phyloP scores from a whole-genome alignment of 2,329 filamentous ascomycete genomes.

The Fusarium sambucinum region DNA sequence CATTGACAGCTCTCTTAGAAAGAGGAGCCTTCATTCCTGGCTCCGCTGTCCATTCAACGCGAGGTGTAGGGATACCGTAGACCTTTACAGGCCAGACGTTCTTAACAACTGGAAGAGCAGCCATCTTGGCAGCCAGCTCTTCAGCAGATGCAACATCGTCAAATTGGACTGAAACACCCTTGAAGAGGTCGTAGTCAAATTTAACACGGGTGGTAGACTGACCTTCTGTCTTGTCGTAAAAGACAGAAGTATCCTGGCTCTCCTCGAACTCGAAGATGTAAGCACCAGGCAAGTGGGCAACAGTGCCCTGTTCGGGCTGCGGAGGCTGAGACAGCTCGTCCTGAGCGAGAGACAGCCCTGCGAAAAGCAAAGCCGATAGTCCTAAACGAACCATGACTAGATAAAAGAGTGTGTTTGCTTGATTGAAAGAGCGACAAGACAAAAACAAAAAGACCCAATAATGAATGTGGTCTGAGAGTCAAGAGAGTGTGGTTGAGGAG shows the following conservation, averaged over 20 bases:
- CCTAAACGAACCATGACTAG: constrained; percentile 29
- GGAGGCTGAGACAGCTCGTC: background rate
- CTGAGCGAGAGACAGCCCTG: constrained; percentile 26
- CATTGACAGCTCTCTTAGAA: constrained; percentile 22
- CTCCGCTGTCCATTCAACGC: constrained; percentile 48
- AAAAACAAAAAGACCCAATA: constrained; percentile 5
- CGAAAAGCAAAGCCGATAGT: constrained; percentile 32
- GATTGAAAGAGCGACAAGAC: constrained; percentile 14
- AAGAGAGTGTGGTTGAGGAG: constrained; percentile 7
- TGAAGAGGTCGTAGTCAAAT: constrained; percentile 65
- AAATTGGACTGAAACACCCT: constrained; percentile 66
- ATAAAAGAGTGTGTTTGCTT: constrained; percentile 4
- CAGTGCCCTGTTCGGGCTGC: constrained; percentile 19
- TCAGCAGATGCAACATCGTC: constrained; percentile 59
- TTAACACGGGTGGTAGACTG: constrained; percentile 55
- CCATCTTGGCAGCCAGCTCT: constrained; percentile 58
- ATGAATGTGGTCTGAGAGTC: constrained; percentile 3
- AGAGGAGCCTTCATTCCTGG: constrained; percentile 29
- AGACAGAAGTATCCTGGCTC: constrained; percentile 56
- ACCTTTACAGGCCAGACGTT: constrained; percentile 62
- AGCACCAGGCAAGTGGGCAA: constrained; percentile 53
- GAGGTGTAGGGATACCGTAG: constrained; percentile 60
- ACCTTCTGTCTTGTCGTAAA: constrained; percentile 17
- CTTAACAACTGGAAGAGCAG: constrained; percentile 59
- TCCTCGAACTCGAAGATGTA: constrained; percentile 68